Conservation (phyloP, 495 filamentous ascomycete genomes). For the Parachaetomium inaequale region DNA sequence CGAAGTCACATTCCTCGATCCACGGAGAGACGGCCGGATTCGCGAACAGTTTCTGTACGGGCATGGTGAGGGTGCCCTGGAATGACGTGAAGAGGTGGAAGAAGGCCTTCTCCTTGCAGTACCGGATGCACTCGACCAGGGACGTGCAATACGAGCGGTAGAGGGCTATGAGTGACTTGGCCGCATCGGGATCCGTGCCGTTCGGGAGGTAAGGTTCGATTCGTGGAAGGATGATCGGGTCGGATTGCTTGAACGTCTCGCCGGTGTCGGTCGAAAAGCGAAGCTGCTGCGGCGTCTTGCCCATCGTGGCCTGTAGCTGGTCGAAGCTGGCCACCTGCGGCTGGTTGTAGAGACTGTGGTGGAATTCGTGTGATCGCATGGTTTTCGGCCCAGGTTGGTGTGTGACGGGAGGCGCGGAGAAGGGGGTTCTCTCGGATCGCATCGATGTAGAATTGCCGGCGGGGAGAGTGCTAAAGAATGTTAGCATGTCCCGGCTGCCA, state of each 20-base stretch:
- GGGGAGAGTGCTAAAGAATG: conserved; percentile 25
- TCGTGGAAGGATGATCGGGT: conserved; percentile 69
- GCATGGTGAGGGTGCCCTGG: conserved; percentile 91
- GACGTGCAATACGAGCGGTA: conserved; percentile 95
- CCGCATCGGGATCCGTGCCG: conserved; percentile 76
- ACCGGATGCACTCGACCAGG: conserved; percentile 89
- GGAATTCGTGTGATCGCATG: conserved; percentile 30
- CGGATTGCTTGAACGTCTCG: conserved; percentile 52
- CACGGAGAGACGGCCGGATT: conserved; percentile 79
- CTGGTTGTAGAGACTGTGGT: conserved; percentile 51
- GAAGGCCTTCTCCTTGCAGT: conserved; percentile 90
- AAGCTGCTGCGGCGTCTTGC: conserved; percentile 63
- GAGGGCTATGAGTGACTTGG: conserved; percentile 73
- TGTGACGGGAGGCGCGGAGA: conserved; percentile 58
- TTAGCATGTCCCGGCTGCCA: conserved; percentile 15
- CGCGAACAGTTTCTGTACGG: conserved; percentile 90
- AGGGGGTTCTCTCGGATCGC: conserved; percentile 57
- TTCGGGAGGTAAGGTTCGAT: conserved; percentile 71
- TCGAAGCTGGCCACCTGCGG: conserved; percentile 44
- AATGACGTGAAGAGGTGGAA: conserved; percentile 94
- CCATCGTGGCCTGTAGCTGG: conserved; percentile 42
- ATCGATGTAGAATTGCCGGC: conserved; percentile 30
- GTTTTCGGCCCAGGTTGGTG: conserved; percentile 31
- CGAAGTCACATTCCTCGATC: conserved; percentile 92
- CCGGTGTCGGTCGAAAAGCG: conserved; percentile 58